Evolutionary conservation across 1,284 basidiomycete species (phyloP).

Genomic region (Wallemia ichthyophaga): DNA sequence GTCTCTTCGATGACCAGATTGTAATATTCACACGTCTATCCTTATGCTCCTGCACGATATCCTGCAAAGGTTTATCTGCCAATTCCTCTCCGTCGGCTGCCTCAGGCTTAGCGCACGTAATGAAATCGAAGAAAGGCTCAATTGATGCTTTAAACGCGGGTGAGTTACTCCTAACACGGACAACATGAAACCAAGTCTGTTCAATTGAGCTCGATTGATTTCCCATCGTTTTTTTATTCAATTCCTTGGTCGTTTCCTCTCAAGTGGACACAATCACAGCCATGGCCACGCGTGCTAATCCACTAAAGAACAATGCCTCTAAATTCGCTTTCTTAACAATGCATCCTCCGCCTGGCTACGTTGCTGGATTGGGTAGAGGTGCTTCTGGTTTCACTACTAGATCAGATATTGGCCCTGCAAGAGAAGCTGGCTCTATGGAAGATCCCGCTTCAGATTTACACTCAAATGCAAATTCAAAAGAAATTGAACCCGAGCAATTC

Average conservation of each 20-base stretch:
- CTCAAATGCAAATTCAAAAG: conserved; percentile 33
- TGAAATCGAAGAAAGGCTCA: background rate
- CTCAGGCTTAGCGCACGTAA: background rate
- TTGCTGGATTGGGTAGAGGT: conserved; percentile 24
- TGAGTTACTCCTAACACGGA: background rate
- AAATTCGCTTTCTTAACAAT: conserved; percentile 5
- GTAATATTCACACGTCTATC: background rate
- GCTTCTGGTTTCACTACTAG: conserved; percentile 95
- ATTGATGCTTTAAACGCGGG: background rate
- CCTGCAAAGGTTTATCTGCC: background rate
- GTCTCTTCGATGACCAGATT: background rate
- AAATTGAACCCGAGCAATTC: conserved; percentile 55
- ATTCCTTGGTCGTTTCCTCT: background rate
- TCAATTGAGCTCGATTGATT: background rate
- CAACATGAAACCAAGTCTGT: background rate
- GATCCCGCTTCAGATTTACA: conserved; percentile 4
- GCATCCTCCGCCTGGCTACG: conserved; percentile 59
- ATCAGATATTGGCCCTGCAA: conserved; percentile 90
- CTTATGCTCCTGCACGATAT: background rate
- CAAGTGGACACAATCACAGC: background rate
- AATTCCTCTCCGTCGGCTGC: background rate
- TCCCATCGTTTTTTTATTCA: background rate
- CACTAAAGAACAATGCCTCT: background rate
- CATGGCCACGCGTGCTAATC: background rate
- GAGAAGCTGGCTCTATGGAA: conserved; percentile 27